Percentiles rank a stretch among this genome's conserved stretches.
phyloP scores from a whole-genome alignment of 225 moss, liverwort and hornwort genomes.

The Ulota crispa region DNA sequence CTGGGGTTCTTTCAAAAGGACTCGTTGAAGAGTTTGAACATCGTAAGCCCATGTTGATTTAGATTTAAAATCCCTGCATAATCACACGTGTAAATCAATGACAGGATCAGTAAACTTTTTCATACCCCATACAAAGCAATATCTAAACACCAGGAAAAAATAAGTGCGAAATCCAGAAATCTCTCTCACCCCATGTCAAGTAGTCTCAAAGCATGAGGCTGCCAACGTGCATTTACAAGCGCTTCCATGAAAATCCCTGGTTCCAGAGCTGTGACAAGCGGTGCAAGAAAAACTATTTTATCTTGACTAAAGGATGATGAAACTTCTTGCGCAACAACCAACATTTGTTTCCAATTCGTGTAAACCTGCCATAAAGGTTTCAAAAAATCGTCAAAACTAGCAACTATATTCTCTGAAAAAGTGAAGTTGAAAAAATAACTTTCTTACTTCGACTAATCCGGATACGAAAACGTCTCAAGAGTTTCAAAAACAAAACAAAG shows the following conservation, averaged over 20 bases:
- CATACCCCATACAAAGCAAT: not conserved
- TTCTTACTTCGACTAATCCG: not conserved
- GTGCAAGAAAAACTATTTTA: slow-evolving; percentile 67
- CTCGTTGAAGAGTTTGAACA: slow-evolving; percentile 30
- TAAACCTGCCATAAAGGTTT: slow-evolving; percentile 48
- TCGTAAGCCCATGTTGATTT: slow-evolving; percentile 42
- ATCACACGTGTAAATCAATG: not conserved
- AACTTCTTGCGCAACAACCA: slow-evolving; percentile 60
- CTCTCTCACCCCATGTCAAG: slow-evolving; percentile 36
- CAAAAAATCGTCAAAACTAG: slow-evolving; percentile 14
- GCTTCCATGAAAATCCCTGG: slow-evolving; percentile 57
- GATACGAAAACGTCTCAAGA: not conserved
- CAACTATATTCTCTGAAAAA: not conserved
- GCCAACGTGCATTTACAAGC: slow-evolving; percentile 65
- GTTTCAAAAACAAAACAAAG: slow-evolving; percentile 8
- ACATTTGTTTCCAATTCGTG: slow-evolving; percentile 63
- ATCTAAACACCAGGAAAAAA: not conserved
- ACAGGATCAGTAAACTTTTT: not conserved
- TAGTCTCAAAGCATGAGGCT: slow-evolving; percentile 44
- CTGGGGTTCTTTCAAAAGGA: not conserved
- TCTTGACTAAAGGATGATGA: slow-evolving; percentile 34
- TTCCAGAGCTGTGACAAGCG: slow-evolving; percentile 74
- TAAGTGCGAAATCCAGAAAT: not conserved
- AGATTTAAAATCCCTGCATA: slow-evolving; percentile 22
- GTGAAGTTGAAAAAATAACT: not conserved